A percentile compares a stretch with the other conserved stretches of the same genome.
Conservation (phyloP, 768 basidiomycete species). For the Peribolospora kevripleyi region DNA sequence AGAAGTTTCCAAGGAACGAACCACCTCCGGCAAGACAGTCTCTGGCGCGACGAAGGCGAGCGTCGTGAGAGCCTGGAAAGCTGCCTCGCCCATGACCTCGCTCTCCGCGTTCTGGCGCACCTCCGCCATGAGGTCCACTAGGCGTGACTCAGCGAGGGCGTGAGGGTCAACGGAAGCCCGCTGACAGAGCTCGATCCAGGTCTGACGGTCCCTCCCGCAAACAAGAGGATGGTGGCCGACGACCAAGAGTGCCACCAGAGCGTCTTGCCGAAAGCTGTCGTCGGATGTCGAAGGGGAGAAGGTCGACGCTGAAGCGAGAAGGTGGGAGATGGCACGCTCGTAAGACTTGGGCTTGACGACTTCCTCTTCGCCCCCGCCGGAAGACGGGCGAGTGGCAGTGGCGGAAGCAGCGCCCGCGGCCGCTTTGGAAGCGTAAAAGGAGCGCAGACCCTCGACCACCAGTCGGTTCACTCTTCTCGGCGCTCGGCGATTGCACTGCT, state of each 20-base stretch:
- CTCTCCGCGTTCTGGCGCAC: background rate
- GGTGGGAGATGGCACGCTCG: too few relatives aligned
- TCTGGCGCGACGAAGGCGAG: constrained; percentile 56
- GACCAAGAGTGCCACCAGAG: constrained; percentile 21
- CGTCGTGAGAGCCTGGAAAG: constrained; percentile 48
- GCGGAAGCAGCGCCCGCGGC: too few relatives aligned
- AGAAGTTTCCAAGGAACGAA: constrained; percentile 14
- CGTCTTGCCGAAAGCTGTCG: too few relatives aligned
- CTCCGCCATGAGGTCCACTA: constrained; percentile 12
- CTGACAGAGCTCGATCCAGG: constrained; percentile 67
- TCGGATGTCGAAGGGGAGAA: too few relatives aligned
- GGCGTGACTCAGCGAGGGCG: constrained; percentile 27
- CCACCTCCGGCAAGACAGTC: constrained; percentile 38
- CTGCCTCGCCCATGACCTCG: constrained; percentile 26
- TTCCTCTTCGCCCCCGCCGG: too few relatives aligned
- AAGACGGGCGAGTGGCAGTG: too few relatives aligned
- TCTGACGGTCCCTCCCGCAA: constrained; percentile 27
- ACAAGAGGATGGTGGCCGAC: constrained; percentile 44
- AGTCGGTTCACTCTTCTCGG: constrained; percentile 32
- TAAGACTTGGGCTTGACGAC: too few relatives aligned
- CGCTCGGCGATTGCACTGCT: constrained; percentile 19
- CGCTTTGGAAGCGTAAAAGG: background rate
- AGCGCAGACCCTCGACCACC: constrained; percentile 34
- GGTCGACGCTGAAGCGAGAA: too few relatives aligned
- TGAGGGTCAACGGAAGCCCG: constrained; percentile 42